These are phyloP conservation scores for Nemania serpens DNA, from an alignment of 2,329 filamentous ascomycete genomes.

Conservation along the genomic window DNA sequence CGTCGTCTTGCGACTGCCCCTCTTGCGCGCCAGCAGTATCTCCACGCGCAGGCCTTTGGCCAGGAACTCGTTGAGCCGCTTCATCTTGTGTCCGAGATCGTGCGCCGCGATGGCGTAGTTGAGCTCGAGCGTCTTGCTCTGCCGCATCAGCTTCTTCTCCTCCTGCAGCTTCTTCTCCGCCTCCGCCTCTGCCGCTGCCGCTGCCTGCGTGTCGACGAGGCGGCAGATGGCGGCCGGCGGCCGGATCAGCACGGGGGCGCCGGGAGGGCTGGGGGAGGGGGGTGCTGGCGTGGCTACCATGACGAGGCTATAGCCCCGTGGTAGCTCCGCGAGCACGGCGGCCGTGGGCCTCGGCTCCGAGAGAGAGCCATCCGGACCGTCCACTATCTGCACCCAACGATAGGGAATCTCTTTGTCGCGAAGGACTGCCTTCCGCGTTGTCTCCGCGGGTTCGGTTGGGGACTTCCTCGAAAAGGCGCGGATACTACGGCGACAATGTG, in stretches of 20 bases:
- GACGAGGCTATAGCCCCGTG: conserved; percentile 29
- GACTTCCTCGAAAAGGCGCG: conserved; percentile 17
- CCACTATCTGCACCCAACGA: conserved; percentile 43
- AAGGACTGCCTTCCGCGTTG: conserved; percentile 34
- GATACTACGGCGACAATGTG: not conserved
- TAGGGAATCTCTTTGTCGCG: conserved; percentile 54
- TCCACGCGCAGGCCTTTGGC: conserved; percentile 77
- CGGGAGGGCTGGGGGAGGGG: conserved; percentile 25
- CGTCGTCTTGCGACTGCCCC: conserved; percentile 62
- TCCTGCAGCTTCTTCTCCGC: conserved; percentile 49
- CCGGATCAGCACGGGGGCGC: conserved; percentile 37
- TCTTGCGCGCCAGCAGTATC: conserved; percentile 71
- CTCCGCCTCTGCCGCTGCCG: conserved; percentile 43
- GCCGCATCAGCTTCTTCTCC: conserved; percentile 44
- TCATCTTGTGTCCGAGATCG: conserved; percentile 75
- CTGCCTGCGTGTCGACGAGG: conserved; percentile 64
- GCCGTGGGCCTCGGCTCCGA: conserved; percentile 31
- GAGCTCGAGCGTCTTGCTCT: conserved; percentile 79
- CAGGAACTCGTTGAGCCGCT: conserved; percentile 70
- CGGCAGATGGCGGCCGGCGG: conserved; percentile 61
- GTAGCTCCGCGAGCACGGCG: conserved; percentile 29
- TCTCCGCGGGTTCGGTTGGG: not conserved
- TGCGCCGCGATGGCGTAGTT: conserved; percentile 83
- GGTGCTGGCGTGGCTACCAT: conserved; percentile 34
- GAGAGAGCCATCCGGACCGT: conserved; percentile 22